phyloP scores from a whole-genome alignment of 169 alveolate genomes.

The Theileria annulata region DNA sequence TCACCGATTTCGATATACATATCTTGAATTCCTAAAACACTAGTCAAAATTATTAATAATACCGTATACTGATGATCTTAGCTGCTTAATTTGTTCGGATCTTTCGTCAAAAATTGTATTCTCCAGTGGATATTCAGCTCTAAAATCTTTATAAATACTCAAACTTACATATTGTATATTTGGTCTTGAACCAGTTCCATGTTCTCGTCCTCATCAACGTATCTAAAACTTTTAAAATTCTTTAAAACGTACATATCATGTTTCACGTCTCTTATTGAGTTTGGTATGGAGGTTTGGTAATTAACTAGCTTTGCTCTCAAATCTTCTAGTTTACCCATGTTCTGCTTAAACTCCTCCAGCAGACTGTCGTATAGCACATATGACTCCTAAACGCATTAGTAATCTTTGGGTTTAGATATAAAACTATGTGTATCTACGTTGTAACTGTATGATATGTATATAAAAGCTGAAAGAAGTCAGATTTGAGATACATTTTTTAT shows the following conservation, averaged over 20 bases:
- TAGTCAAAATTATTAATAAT: not conserved
- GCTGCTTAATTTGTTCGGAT: constrained; percentile 49
- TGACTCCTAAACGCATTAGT: constrained; percentile 27
- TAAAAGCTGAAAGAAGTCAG: no score
- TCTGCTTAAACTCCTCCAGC: constrained; percentile 50
- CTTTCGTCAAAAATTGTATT: constrained; percentile 45
- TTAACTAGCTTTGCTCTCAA: constrained; percentile 16
- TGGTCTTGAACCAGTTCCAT: constrained; percentile 15
- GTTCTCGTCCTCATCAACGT: constrained; percentile 17
- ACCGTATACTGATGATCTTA: constrained; percentile 56
- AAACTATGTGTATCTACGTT: not conserved
- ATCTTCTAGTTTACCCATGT: constrained; percentile 53
- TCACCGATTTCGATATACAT: constrained; percentile 66
- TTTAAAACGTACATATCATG: constrained; percentile 14
- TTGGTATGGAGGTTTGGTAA: constrained; percentile 4
- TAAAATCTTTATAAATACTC: not conserved
- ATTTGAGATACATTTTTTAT: constrained; percentile 36
- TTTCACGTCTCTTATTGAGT: constrained; percentile 12
- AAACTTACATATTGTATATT: constrained; percentile 5
- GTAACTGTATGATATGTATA: no score
- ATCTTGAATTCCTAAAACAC: constrained; percentile 42
- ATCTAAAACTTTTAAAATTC: not conserved
- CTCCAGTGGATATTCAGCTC: constrained; percentile 41
- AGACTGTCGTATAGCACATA: constrained; percentile 43
- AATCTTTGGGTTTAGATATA: no score